A percentile compares a stretch with the other conserved stretches of the same genome.
Conservation (phyloP, 176 grass and related monocot genomes). For the Musa itinerans region DNA sequence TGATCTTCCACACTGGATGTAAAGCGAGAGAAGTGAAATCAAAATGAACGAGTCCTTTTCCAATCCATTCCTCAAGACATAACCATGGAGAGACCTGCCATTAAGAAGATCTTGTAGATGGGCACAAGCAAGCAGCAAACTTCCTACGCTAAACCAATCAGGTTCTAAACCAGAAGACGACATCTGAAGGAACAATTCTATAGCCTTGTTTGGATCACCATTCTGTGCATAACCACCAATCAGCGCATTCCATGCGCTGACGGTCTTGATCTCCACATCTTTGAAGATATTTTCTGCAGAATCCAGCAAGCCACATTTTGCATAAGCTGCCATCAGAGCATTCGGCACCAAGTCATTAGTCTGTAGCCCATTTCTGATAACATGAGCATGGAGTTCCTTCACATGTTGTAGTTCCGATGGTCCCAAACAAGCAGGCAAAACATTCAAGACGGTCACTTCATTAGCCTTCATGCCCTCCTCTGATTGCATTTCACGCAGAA, state of each 20-base stretch:
- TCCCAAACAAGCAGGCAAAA: slow-evolving; percentile 29
- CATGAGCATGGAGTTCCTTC: slow-evolving; percentile 46
- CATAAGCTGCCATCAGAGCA: slow-evolving; percentile 48
- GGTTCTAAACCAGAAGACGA: slow-evolving; percentile 20
- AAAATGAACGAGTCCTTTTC: slow-evolving; percentile 42
- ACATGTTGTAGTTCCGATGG: slow-evolving; percentile 26
- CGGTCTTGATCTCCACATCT: slow-evolving; percentile 24
- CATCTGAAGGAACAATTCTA: slow-evolving; percentile 44
- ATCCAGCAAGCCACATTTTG: slow-evolving; percentile 32
- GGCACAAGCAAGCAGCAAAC: slow-evolving; percentile 44
- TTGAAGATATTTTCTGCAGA: slow-evolving; percentile 30
- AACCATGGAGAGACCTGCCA: slow-evolving; percentile 44
- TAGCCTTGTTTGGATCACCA: slow-evolving; percentile 10
- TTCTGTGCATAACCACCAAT: slow-evolving; percentile 47
- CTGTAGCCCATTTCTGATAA: slow-evolving; percentile 34
- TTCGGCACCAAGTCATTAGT: slow-evolving; percentile 36
- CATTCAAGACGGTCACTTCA: slow-evolving; percentile 48
- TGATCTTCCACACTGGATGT: slow-evolving; percentile 32
- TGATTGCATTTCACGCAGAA: slow-evolving; percentile 38
- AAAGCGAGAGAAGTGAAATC: slow-evolving; percentile 41
- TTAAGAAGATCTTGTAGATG: slow-evolving; percentile 26
- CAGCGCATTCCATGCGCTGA: slow-evolving; percentile 16
- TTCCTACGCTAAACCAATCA: slow-evolving; percentile 53
- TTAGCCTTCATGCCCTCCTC: slow-evolving; percentile 23
- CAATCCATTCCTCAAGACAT: slow-evolving; percentile 49